Percentiles rank a stretch among this genome's conserved stretches.
Conservation (phyloP, 345 rosid genomes). For the Triadica sebifera region DNA sequence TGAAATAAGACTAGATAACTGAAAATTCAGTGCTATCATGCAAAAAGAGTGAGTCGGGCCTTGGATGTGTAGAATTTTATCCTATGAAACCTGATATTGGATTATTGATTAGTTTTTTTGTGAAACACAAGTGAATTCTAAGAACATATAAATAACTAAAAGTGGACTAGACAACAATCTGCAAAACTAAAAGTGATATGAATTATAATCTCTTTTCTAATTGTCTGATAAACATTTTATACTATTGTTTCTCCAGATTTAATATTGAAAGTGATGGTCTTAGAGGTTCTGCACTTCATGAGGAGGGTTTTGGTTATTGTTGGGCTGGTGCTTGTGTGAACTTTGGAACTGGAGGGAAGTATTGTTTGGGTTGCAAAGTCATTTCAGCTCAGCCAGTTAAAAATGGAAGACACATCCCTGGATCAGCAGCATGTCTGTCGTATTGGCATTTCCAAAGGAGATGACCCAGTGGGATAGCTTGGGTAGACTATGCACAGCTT, state of each 20-base stretch:
- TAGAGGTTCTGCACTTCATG: conserved; percentile 31
- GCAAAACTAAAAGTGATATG: background rate
- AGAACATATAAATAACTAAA: background rate
- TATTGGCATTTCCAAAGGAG: conserved; percentile 35
- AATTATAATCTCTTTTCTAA: background rate
- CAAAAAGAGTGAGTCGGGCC: too few relatives aligned
- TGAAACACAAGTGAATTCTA: background rate
- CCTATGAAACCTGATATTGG: background rate
- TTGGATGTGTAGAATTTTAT: background rate
- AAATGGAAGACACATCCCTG: conserved; percentile 33
- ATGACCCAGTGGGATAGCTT: conserved; percentile 27
- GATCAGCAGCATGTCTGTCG: conserved; percentile 37
- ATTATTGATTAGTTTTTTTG: background rate
- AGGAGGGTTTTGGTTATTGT: conserved; percentile 39
- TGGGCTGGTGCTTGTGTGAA: conserved; percentile 41
- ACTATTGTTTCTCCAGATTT: conserved; percentile 15
- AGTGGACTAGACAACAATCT: background rate
- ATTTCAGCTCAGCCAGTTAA: conserved; percentile 26
- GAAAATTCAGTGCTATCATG: background rate
- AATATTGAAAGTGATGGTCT: conserved; percentile 30
- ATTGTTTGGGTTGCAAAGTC: conserved; percentile 34
- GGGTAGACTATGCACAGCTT: conserved; percentile 35
- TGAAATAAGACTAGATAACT: background rate
- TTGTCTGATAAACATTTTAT: background rate
- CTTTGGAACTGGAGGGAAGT: conserved; percentile 37